Percentiles rank a stretch among this genome's conserved stretches.
These are phyloP conservation scores for Ricinus communis DNA, from an alignment of 345 rosid genomes.

Conservation along the genomic window DNA sequence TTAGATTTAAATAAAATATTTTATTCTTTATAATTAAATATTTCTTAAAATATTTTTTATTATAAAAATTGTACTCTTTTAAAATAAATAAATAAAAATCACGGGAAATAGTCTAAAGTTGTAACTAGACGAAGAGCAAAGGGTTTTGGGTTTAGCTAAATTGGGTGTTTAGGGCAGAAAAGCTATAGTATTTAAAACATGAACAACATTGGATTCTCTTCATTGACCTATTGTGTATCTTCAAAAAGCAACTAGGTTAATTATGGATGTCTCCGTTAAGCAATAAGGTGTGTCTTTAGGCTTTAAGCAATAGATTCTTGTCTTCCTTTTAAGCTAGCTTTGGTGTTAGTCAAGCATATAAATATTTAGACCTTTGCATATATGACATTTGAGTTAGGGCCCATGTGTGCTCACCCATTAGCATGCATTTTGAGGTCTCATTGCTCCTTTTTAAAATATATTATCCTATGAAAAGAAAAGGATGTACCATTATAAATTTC, in stretches of 20 bases:
- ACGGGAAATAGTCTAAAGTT: no score
- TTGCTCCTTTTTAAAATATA: slow-evolving; percentile 14
- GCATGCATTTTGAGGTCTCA: slow-evolving; percentile 11
- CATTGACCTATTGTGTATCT: slow-evolving; percentile 21
- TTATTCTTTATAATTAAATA: no score
- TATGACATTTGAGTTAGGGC: neutral
- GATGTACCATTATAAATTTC: neutral
- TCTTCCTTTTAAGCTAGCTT: slow-evolving; percentile 17
- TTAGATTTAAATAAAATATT: no score
- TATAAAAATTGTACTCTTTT: no score
- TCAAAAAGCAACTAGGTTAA: slow-evolving; percentile 4
- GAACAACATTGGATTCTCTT: slow-evolving; percentile 24
- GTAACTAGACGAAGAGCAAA: no score
- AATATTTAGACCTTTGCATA: neutral
- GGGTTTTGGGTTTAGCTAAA: no score
- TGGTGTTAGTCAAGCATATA: neutral
- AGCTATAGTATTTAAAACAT: no score
- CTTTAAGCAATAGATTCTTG: slow-evolving; percentile 25
- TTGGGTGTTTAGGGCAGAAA: no score
- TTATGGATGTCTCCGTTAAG: slow-evolving; percentile 18
- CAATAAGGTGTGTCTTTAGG: slow-evolving; percentile 5
- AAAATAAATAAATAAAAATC: no score
- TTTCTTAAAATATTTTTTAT: no score
- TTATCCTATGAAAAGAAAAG: slow-evolving; percentile 12
- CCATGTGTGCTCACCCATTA: neutral